Evolutionary conservation across 768 basidiomycete species (phyloP).

Genomic region (Rhodotorula sphaerocarpa): DNA sequence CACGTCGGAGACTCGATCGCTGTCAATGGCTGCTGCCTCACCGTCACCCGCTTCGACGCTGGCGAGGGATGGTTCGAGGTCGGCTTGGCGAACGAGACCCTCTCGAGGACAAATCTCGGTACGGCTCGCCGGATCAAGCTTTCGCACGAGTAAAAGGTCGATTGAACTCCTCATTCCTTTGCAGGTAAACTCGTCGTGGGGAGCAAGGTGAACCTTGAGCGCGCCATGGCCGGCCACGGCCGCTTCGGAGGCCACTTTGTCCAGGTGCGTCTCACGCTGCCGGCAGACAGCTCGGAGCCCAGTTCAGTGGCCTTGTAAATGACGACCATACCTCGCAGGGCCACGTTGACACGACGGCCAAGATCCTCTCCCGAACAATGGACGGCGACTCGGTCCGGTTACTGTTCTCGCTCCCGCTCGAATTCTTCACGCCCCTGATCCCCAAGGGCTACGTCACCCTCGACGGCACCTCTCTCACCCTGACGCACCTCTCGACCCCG

Average conservation of each 20-base stretch:
- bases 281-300: too few species aligned
- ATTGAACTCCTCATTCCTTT: too few species aligned
- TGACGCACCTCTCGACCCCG: constrained; percentile 63
- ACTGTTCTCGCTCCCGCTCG: constrained; percentile 57
- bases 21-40: constrained; percentile 75
- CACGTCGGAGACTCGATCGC: constrained; percentile 89
- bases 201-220: constrained; percentile 79
- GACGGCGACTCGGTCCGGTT: constrained; percentile 87
- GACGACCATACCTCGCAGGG: constrained; percentile 51
- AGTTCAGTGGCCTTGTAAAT: neutral
- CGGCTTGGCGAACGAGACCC: constrained; percentile 91
- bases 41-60: constrained; percentile 71
- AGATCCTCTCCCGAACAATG: constrained; percentile 53
- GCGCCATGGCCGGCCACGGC: constrained; percentile 84
- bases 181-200: constrained; percentile 69
- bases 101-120: constrained; percentile 86
- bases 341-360: constrained; percentile 86
- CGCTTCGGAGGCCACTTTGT: constrained; percentile 97
- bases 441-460: constrained; percentile 90
- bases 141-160: too few species aligned
- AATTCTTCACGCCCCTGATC: constrained; percentile 54
- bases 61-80: constrained; percentile 65
- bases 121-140: neutral
- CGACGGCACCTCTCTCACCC: constrained; percentile 86
- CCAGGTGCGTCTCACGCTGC: constrained; percentile 54